Evolutionary conservation across 805 yeast genomes (phyloP), one percentile per base, ranked within the genome.

Genomic region (Ogataea corticis): DNA sequence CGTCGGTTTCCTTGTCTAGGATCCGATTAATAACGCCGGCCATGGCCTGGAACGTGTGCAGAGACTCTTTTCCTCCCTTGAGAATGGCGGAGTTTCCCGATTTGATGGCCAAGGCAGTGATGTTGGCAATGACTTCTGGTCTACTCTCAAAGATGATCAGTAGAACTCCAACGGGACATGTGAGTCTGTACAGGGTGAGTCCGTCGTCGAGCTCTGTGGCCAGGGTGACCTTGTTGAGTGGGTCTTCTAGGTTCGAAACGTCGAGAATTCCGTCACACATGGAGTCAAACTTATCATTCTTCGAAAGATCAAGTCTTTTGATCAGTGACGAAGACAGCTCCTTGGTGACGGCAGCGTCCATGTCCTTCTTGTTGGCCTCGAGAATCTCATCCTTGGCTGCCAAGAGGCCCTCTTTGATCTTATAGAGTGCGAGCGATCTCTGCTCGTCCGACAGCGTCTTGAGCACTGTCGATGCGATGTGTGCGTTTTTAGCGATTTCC

Each of bases 61-160:
- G 68, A 7, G 96, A 85, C 67, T 94, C 99, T 65, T 90, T 92
- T 48, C 99, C 99, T 56, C 99, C 99, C 68, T 94, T 94, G 61
- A 94, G 75, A 46, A 94, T 94, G 41, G 97, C 99, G 7, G 97
- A 87, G 63, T 94, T 94, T 38, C 97, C 98, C 2, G 97, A 89
- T 66, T 95, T 94, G 63, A 94, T 83, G 15, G 98, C 96, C 58
- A 94, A 74, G 0, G 99, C 94, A 12, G 97, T 85, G 59, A 94
- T 94, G 63, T 94, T 95, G 44, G 99, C 99, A 71, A 94, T 94
- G 10, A 94, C 99, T 65, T 94, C 99, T 31, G 99, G 99, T 60
- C 99, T 79, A 25, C 96, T 82, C 68, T 94, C 99, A 65, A 94
- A 94, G 44, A 94, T 95, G 37, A 94, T 90, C 50, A 94, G 72